These are phyloP conservation scores for Closterium sp. DNA, from an alignment of 139 green algal species.

Conservation along the genomic window DNA sequence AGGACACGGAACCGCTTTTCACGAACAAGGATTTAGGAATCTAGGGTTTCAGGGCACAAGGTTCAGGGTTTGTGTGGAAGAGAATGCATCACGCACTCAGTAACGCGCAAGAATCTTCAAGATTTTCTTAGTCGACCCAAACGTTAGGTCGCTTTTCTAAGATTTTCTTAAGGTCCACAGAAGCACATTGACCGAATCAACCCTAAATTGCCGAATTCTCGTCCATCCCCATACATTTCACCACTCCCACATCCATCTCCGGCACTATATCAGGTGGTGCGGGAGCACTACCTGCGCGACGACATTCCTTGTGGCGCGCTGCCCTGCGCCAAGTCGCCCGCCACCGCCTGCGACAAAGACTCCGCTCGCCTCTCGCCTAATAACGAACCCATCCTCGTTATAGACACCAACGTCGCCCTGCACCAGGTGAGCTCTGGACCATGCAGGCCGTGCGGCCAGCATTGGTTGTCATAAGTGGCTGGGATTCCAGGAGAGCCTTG, in stretches of 20 bases:
- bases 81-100: not conserved
- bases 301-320: constrained; percentile 75
- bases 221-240: not conserved
- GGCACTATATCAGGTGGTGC: constrained; percentile 33
- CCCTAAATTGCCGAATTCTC: not conserved
- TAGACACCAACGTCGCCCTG: constrained; percentile 93
- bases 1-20: not conserved
- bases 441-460: not conserved
- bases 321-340: constrained; percentile 44
- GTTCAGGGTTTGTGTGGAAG: not conserved
- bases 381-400: constrained; percentile 78
- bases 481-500: too few relatives aligned
- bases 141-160: too few relatives aligned
- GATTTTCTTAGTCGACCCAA: too few relatives aligned
- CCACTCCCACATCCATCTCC: not conserved
- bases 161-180: too few relatives aligned
- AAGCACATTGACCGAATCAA: too few relatives aligned
- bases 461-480: too few relatives aligned
- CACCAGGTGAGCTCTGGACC: constrained; percentile 30
- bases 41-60: not conserved
- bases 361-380: constrained; percentile 63
- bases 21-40: not conserved
- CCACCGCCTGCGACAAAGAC: constrained; percentile 54
- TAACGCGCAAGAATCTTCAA: too few relatives aligned
- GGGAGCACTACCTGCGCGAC: constrained; percentile 94